Evolutionary conservation across 805 yeast genomes (phyloP).

Genomic region (Jamesozyma rosinii): DNA sequence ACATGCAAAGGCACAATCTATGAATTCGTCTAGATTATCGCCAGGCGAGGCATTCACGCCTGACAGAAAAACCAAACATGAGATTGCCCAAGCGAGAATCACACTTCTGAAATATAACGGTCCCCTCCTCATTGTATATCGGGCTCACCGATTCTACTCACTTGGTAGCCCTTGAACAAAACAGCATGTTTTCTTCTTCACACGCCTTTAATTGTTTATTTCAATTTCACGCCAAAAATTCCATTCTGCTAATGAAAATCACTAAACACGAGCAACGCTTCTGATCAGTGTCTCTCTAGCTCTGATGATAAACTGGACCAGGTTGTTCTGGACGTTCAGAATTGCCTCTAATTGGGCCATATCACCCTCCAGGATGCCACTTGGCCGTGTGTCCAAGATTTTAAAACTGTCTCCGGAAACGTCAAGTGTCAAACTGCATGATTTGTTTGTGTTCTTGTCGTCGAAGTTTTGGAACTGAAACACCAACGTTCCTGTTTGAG

Average conservation of each 20-base stretch:
- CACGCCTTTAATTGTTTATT: not conserved
- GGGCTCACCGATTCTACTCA: no score
- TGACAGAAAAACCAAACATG: not conserved
- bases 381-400: constrained; percentile 34
- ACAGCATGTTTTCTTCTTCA: not conserved
- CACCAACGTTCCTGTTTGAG: constrained; percentile 34
- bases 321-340: constrained; percentile 13
- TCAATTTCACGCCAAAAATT: no score
- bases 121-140: not conserved
- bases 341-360: constrained; percentile 5
- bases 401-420: constrained; percentile 36
- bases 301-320: constrained; percentile 14
- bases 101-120: not conserved
- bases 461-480: constrained; percentile 45
- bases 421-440: constrained; percentile 38
- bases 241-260: not conserved
- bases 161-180: not conserved
- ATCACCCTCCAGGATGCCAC: constrained; percentile 20
- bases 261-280: not conserved
- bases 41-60: constrained; percentile 43
- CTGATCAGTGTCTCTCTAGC: constrained; percentile 11
- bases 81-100: not conserved
- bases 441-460: constrained; percentile 33
- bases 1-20: constrained; percentile 48
- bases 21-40: constrained; percentile 49